phyloP scores from a whole-genome alignment of 2,329 filamentous ascomycete genomes.

The Podosphaera leucotricha region DNA sequence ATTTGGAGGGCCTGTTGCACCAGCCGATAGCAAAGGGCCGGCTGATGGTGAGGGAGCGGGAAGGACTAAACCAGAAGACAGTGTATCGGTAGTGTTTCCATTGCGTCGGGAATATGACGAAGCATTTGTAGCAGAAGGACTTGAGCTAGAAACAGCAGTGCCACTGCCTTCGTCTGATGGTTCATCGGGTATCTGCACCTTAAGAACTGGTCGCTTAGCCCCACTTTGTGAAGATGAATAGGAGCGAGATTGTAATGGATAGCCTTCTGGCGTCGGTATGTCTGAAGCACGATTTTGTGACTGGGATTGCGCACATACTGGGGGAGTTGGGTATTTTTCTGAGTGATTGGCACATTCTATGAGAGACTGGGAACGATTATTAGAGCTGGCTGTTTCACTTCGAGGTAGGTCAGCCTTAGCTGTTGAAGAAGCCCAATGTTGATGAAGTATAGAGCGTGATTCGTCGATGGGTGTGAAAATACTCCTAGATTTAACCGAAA shows the following conservation, averaged over 20 bases:
- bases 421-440: conserved; percentile 50
- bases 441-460: conserved; percentile 64
- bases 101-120: conserved; percentile 10
- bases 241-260: conserved; percentile 52
- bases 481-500: conserved; percentile 35
- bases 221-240: conserved; percentile 46
- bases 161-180: conserved; percentile 51
- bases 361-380: conserved; percentile 37
- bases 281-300: conserved; percentile 26
- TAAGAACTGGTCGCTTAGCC: conserved; percentile 58
- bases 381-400: conserved; percentile 16
- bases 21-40: conserved; percentile 65
- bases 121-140: conserved; percentile 13
- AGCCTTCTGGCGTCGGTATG: conserved; percentile 37
- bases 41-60: conserved; percentile 74
- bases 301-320: conserved; percentile 22
- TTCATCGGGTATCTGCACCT: conserved; percentile 87
- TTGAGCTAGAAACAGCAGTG: conserved; percentile 30
- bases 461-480: conserved; percentile 97
- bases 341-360: conserved; percentile 35
- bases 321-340: conserved; percentile 29
- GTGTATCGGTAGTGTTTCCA: conserved; percentile 27
- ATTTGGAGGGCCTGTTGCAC: conserved; percentile 79
- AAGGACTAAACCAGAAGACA: conserved; percentile 43
- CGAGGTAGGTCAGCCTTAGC: conserved; percentile 16